These are phyloP conservation scores for Teunomyces lycoperdinae DNA, from an alignment of 805 yeast species.

Conservation along the genomic window DNA sequence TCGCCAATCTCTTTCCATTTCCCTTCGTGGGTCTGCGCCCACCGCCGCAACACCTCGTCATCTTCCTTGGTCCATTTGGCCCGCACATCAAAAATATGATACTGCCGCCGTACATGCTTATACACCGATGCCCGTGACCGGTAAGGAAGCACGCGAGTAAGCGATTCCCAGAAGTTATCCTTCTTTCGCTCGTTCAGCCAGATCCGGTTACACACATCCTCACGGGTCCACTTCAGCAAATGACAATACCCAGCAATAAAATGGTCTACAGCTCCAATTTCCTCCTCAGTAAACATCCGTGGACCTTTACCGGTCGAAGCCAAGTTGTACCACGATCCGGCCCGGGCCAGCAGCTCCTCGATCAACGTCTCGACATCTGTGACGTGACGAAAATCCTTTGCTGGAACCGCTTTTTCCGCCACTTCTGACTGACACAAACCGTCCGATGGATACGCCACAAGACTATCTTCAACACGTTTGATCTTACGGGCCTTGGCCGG, in stretches of 20 bases:
- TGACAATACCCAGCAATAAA: conserved; percentile 69
- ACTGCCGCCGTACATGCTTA: conserved; percentile 87
- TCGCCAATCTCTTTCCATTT: conserved; percentile 88
- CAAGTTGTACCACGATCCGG: conserved; percentile 32
- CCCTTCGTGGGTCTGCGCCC: conserved; percentile 67
- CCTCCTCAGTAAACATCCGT: conserved; percentile 57
- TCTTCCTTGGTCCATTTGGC: conserved; percentile 90
- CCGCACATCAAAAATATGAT: conserved; percentile 81
- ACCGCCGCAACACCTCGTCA: conserved; percentile 60
- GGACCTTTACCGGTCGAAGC: conserved; percentile 25
- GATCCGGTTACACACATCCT: conserved; percentile 74
- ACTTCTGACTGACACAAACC: background rate
- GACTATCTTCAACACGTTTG: conserved; percentile 7
- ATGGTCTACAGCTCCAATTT: conserved; percentile 65
- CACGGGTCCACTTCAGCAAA: conserved; percentile 58
- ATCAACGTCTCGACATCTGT: conserved; percentile 31
- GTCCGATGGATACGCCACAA: conserved; percentile 4
- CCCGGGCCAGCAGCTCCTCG: conserved; percentile 34
- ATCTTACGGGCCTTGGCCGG: conserved; percentile 6
- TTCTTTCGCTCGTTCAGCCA: conserved; percentile 85
- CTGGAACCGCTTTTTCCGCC: background rate
- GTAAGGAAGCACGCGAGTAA: conserved; percentile 76
- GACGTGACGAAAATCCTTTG: conserved; percentile 22
- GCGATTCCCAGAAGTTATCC: conserved; percentile 86
- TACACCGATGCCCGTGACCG: conserved; percentile 87